A percentile compares a stretch with the other conserved stretches of the same genome.
Conservation (phyloP, 2,329 filamentous ascomycete genomes). For the Cryphonectria parasitica region DNA sequence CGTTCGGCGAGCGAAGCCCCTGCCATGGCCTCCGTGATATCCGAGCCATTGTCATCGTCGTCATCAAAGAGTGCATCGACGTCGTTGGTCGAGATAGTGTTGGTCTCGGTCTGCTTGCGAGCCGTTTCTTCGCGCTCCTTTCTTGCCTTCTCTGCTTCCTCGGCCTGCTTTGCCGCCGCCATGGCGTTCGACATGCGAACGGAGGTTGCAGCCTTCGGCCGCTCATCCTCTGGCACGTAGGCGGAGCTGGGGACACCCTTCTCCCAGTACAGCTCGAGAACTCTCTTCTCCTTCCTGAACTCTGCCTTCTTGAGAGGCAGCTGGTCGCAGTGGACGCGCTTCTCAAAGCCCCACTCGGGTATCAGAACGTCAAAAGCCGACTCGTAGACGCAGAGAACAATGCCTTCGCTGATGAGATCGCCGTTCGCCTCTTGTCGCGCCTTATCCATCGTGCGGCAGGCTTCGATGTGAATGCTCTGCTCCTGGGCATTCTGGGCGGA, state of each 20-base stretch:
- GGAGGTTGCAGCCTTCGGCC: constrained; percentile 78
- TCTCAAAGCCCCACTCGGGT: constrained; percentile 98
- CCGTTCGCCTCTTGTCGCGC: constrained; percentile 83
- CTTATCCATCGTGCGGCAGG: constrained; percentile 94
- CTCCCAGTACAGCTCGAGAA: constrained; percentile 98
- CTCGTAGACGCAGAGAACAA: constrained; percentile 96
- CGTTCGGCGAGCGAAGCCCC: constrained; percentile 88
- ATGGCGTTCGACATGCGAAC: constrained; percentile 75
- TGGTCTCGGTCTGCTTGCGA: constrained; percentile 91
- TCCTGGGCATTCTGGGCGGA: constrained; percentile 97
- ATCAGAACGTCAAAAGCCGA: constrained; percentile 98
- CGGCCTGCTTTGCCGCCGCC: constrained; percentile 77
- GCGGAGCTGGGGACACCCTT: constrained; percentile 97
- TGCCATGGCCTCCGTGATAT: constrained; percentile 87
- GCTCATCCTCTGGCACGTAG: constrained; percentile 95
- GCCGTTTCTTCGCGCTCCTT: constrained; percentile 90
- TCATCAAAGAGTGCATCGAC: constrained; percentile 96
- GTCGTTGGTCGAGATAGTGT: constrained; percentile 90
- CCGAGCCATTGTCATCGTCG: constrained; percentile 84
- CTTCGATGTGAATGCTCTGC: constrained; percentile 98
- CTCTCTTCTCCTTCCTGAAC: constrained; percentile 92
- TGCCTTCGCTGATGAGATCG: constrained; percentile 92
- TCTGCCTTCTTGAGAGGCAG: constrained; percentile 98
- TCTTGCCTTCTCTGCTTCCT: constrained; percentile 77
- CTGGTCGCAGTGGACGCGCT: constrained; percentile 98